Evolutionary conservation across 192 early-diverging fungal species (phyloP).

Genomic region (Pecoramyces ruminantium): DNA sequence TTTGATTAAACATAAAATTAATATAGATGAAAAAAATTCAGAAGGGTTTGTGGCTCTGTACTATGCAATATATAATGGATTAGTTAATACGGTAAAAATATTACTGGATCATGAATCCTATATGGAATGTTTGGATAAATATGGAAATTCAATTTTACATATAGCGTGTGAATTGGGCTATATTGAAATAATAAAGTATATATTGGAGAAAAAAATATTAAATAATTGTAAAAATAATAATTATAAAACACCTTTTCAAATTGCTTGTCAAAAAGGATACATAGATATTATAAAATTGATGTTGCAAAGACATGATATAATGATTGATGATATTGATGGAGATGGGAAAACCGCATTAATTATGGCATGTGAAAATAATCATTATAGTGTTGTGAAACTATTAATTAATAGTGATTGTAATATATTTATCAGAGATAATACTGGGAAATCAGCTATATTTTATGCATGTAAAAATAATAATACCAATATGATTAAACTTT

Average conservation of each 20-base stretch:
- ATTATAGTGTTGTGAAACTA: not conserved
- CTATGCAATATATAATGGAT: not conserved
- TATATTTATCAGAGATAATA: not conserved
- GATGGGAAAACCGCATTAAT: not conserved
- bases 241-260: not conserved
- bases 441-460: not conserved
- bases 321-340: not conserved
- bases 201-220: not conserved
- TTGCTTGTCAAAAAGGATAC: not conserved
- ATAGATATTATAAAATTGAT: not conserved
- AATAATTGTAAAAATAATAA: not conserved
- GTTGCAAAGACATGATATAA: not conserved
- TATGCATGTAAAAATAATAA: not conserved
- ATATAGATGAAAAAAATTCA: not conserved
- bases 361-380: not conserved
- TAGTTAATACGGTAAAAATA: not conserved
- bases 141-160: not conserved
- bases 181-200: not conserved
- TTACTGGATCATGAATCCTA: not conserved
- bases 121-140: not conserved
- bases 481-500: not conserved
- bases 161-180: not conserved
- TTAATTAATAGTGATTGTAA: not conserved
- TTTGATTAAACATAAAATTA: not conserved
- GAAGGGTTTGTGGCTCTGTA: not conserved